Evolutionary conservation across 169 alveolate genomes (phyloP).

Genomic region (Plasmodium gallinaceum): DNA sequence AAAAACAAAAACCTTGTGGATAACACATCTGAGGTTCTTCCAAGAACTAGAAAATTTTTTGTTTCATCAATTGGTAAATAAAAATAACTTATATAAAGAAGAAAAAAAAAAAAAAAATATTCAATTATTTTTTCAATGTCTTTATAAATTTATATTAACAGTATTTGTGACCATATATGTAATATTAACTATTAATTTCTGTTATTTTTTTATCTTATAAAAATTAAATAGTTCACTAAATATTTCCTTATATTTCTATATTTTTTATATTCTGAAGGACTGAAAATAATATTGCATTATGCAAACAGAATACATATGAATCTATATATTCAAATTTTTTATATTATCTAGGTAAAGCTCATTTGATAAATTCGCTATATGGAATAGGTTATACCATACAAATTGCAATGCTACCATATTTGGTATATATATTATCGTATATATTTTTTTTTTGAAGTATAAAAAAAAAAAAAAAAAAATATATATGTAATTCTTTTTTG

Average conservation of each 20-base stretch:
- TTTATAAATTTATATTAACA: background rate
- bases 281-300: background rate
- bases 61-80: conserved; percentile 62
- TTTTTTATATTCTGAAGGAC: too few relatives aligned
- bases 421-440: conserved; percentile 21
- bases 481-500: background rate
- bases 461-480: background rate
- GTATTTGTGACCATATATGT: too few relatives aligned
- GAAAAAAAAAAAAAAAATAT: background rate
- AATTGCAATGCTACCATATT: conserved; percentile 62
- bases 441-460: background rate
- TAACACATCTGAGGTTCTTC: conserved; percentile 53
- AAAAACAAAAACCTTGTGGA: conserved; percentile 25
- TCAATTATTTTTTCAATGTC: background rate
- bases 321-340: background rate
- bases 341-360: conserved; percentile 48
- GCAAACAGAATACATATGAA: background rate
- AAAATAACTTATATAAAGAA: background rate
- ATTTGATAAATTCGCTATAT: conserved; percentile 56
- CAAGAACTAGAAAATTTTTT: conserved; percentile 31
- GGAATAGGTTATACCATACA: conserved; percentile 71
- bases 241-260: too few relatives aligned
- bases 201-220: too few relatives aligned
- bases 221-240: too few relatives aligned
- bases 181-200: too few relatives aligned